These are phyloP conservation scores for Ophiostoma sp. DNA, from an alignment of 2,329 filamentous ascomycete genomes.

Conservation along the genomic window DNA sequence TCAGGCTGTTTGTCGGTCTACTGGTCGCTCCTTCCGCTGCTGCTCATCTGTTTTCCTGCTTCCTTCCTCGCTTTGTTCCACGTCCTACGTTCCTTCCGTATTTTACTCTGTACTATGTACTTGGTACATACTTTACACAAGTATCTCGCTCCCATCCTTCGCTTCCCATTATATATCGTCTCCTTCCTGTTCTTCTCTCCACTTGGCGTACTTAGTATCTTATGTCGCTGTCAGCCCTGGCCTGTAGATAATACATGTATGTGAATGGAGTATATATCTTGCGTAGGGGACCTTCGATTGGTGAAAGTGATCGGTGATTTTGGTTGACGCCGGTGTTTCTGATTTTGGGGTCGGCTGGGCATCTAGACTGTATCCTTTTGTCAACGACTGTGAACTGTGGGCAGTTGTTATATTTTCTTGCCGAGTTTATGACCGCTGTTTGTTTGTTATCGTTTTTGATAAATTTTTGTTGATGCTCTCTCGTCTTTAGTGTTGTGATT, in stretches of 20 bases:
- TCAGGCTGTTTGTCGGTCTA: background rate
- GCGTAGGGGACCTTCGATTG: conserved; percentile 4
- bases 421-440: background rate
- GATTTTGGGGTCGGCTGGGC: background rate
- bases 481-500: background rate
- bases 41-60: background rate
- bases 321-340: conserved; percentile 10
- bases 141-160: background rate
- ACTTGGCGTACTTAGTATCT: background rate
- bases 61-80: background rate
- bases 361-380: background rate
- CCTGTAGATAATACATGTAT: background rate
- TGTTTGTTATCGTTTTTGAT: conserved; percentile 3
- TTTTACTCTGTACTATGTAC: background rate
- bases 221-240: conserved; percentile 1
- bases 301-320: background rate
- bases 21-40: background rate
- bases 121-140: background rate
- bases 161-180: background rate
- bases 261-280: background rate
- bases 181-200: background rate
- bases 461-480: background rate
- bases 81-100: background rate
- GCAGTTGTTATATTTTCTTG: background rate
- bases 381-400: background rate